A percentile compares a stretch with the other conserved stretches of the same genome.
Evolutionary conservation across 1,139 yeast species (phyloP).

Genomic region (Arxiozyma bovina): DNA sequence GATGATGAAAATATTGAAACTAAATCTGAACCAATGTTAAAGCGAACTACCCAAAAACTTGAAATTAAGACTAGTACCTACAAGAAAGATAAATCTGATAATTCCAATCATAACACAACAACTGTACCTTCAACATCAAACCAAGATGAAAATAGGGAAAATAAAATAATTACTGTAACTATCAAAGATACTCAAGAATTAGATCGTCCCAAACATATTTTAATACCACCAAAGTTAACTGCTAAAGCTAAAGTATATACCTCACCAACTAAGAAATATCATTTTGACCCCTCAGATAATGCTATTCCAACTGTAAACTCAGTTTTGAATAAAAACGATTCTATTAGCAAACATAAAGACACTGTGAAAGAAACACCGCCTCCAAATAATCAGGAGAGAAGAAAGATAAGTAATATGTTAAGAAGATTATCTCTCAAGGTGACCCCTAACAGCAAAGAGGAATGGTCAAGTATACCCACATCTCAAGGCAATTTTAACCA

Average conservation of each 20-base stretch:
- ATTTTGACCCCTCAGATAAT: slow-evolving; percentile 8
- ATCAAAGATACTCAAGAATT: background rate
- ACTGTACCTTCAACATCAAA: background rate
- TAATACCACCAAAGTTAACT: slow-evolving; percentile 30
- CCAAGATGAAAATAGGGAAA: background rate
- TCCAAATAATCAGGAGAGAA: background rate
- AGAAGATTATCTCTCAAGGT: slow-evolving; percentile 8
- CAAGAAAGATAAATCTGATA: background rate
- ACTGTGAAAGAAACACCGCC: background rate
- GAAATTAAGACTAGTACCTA: background rate
- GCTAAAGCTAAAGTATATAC: slow-evolving; percentile 64
- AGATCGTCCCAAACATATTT: background rate
- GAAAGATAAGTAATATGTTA: slow-evolving; percentile 7
- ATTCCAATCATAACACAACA: background rate
- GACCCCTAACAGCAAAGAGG: background rate
- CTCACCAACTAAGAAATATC: slow-evolving; percentile 32
- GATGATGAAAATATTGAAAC: slow-evolving; percentile 5
- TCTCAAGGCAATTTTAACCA: background rate
- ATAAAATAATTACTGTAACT: background rate
- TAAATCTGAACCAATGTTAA: slow-evolving; percentile 3
- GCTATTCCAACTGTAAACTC: background rate
- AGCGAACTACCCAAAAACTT: background rate
- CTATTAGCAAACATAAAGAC: background rate
- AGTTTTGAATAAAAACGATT: background rate
- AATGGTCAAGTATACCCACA: background rate